A percentile compares a stretch with the other conserved stretches of the same genome.
Evolutionary conservation across 495 filamentous ascomycete genomes (phyloP).

Genomic region (Aspergillus biplanus): DNA sequence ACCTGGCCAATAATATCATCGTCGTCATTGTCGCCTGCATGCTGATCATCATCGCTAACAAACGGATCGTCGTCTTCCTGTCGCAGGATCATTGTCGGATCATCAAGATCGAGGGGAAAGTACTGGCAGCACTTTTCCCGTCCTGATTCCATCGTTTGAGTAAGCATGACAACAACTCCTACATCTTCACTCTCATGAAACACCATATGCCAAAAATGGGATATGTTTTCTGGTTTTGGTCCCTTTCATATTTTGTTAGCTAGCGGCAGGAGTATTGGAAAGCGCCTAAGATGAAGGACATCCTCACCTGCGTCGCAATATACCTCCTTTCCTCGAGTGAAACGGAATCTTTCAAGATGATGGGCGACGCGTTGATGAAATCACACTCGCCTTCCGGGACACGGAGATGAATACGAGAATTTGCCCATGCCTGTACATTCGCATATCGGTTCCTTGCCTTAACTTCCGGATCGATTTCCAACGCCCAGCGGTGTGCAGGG

Average conservation of each 20-base stretch:
- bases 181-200: conserved; percentile 79
- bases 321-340: conserved; percentile 57
- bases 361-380: conserved; percentile 97
- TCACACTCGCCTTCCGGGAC: conserved; percentile 80
- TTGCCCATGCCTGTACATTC: conserved; percentile 84
- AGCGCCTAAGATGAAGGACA: neutral
- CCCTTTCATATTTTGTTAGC: conserved; percentile 55
- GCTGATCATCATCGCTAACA: conserved; percentile 28
- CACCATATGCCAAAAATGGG: conserved; percentile 96
- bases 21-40: conserved; percentile 21
- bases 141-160: conserved; percentile 80
- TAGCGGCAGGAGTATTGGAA: conserved; percentile 14
- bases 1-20: conserved; percentile 43
- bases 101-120: conserved; percentile 67
- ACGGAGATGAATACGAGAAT: conserved; percentile 80
- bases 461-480: conserved; percentile 55
- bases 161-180: conserved; percentile 94
- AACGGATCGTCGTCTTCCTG: conserved; percentile 48
- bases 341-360: conserved; percentile 63
- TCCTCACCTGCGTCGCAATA: conserved; percentile 68
- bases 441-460: conserved; percentile 73
- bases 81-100: conserved; percentile 64
- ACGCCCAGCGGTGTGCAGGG: conserved; percentile 50
- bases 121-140: conserved; percentile 92
- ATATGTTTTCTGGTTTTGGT: conserved; percentile 68